A percentile compares a stretch with the other conserved stretches of the same genome.
phyloP scores from a whole-genome alignment of 768 basidiomycete genomes.

The Hebeloma cylindrosporum region DNA sequence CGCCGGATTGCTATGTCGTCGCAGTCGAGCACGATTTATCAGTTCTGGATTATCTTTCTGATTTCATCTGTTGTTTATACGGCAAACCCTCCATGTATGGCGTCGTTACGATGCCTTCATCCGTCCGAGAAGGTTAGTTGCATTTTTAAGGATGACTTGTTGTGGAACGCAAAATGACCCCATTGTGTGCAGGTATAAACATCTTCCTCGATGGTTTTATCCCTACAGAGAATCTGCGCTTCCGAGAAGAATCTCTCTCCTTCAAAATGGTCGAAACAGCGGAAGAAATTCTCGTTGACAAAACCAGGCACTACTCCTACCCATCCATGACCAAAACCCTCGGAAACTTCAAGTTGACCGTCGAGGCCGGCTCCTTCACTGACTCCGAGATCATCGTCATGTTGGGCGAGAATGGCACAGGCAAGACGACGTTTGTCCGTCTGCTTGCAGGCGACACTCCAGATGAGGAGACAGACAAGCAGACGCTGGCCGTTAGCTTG shows the following conservation, averaged over 20 bases:
- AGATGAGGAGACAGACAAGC: constrained; percentile 80
- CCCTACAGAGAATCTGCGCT: constrained; percentile 97
- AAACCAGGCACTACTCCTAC: constrained; percentile 88
- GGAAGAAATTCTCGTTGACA: constrained; percentile 84
- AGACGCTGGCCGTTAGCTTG: constrained; percentile 83
- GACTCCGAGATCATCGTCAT: constrained; percentile 99
- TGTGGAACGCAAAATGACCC: constrained; percentile 2
- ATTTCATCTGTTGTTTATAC: constrained; percentile 97
- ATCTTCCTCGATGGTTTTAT: constrained; percentile 99
- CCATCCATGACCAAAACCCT: constrained; percentile 97
- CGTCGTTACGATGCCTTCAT: constrained; percentile 98
- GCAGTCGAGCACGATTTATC: constrained; percentile 99
- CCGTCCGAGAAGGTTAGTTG: constrained; percentile 87
- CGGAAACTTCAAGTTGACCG: constrained; percentile 92
- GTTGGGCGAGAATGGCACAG: constrained; percentile 98
- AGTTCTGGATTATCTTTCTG: constrained; percentile 96
- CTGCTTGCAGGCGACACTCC: constrained; percentile 92
- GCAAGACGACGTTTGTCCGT: constrained; percentile 98
- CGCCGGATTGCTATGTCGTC: constrained; percentile 86
- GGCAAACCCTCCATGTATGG: constrained; percentile 98
- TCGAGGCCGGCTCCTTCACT: constrained; percentile 89
- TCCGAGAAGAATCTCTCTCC: constrained; percentile 91
- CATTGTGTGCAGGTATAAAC: constrained; percentile 77
- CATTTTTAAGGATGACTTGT: background rate
- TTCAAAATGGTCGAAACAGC: constrained; percentile 99